Percentiles rank a stretch among this genome's conserved stretches.
Evolutionary conservation across 306 rosid species (phyloP).

Genomic region (Vicia sativa): DNA sequence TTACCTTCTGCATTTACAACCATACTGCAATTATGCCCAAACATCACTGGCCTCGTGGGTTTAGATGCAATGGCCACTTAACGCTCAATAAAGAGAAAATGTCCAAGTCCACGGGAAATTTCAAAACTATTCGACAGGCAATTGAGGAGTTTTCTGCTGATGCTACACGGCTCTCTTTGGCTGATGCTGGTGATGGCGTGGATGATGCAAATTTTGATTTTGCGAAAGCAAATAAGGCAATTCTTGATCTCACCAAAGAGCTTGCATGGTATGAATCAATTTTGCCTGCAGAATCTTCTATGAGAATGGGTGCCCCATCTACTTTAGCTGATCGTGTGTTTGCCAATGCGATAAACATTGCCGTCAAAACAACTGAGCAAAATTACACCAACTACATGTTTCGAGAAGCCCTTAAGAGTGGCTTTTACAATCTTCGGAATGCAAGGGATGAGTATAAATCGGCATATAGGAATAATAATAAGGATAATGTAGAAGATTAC

Average conservation of each 20-base stretch:
- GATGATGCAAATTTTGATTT: slow-evolving; percentile 90
- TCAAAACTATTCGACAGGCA: slow-evolving; percentile 75
- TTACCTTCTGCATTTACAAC: slow-evolving; percentile 80
- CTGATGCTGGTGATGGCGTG: slow-evolving; percentile 93
- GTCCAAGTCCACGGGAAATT: slow-evolving; percentile 94
- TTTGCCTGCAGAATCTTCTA: no score
- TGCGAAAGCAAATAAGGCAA: slow-evolving; percentile 85
- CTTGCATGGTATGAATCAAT: slow-evolving; percentile 79
- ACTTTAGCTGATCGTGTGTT: slow-evolving; percentile 76
- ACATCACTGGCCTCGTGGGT: slow-evolving; percentile 85
- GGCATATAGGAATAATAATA: no score
- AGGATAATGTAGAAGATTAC: slow-evolving; percentile 55
- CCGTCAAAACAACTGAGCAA: slow-evolving; percentile 72
- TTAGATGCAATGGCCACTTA: slow-evolving; percentile 86
- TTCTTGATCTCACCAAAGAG: slow-evolving; percentile 76
- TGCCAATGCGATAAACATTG: slow-evolving; percentile 79
- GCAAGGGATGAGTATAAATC: slow-evolving; percentile 89
- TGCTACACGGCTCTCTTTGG: slow-evolving; percentile 84
- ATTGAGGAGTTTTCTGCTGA: slow-evolving; percentile 91
- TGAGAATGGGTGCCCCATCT: no score
- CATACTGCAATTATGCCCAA: slow-evolving; percentile 77
- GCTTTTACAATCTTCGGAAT: slow-evolving; percentile 79
- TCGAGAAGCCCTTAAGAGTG: slow-evolving; percentile 82
- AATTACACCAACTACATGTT: slow-evolving; percentile 73
- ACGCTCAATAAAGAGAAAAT: slow-evolving; percentile 83